A percentile compares a stretch with the other conserved stretches of the same genome.
These are phyloP conservation scores for Saksenaea vasiformis DNA, from an alignment of 371 early-diverging fungal genomes.

Conservation along the genomic window DNA sequence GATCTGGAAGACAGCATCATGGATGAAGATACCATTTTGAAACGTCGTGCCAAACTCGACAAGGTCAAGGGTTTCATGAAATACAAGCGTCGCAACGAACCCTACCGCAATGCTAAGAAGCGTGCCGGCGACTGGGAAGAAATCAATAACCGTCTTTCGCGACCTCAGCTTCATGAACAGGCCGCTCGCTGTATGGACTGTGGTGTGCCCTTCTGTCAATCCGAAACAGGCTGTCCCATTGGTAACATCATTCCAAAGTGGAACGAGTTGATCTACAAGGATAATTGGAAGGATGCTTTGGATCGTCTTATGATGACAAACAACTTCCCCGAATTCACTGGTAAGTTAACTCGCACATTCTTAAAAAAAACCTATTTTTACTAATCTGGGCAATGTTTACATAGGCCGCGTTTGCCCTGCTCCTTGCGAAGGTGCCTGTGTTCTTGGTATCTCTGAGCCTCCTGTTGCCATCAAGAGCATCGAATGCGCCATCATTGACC, in stretches of 20 bases:
- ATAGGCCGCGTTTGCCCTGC: constrained; percentile 88
- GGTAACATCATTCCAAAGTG: constrained; percentile 98
- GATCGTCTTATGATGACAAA: constrained; percentile 93
- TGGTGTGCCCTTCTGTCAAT: constrained; percentile 97
- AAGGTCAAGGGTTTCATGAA: constrained; percentile 92
- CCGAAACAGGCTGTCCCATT: constrained; percentile 95
- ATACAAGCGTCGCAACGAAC: constrained; percentile 86
- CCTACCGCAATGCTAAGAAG: constrained; percentile 81
- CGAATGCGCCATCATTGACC: constrained; percentile 96
- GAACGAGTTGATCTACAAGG: constrained; percentile 94
- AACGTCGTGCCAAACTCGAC: constrained; percentile 69
- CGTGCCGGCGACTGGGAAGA: constrained; percentile 93
- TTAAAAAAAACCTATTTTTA: background rate
- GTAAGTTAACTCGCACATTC: constrained; percentile 12
- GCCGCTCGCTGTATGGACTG: constrained; percentile 98
- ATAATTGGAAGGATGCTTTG: constrained; percentile 93
- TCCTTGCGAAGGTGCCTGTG: constrained; percentile 91
- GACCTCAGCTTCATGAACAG: constrained; percentile 84
- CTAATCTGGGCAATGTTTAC: constrained; percentile 16
- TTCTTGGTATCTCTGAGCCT: constrained; percentile 78
- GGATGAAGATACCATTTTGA: constrained; percentile 70
- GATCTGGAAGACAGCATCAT: constrained; percentile 91
- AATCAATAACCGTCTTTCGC: constrained; percentile 82
- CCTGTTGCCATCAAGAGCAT: constrained; percentile 97
- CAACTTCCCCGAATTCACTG: constrained; percentile 96